Evolutionary conservation across 2,329 filamentous ascomycete genomes (phyloP).

Genomic region (Zarea fungicola): DNA sequence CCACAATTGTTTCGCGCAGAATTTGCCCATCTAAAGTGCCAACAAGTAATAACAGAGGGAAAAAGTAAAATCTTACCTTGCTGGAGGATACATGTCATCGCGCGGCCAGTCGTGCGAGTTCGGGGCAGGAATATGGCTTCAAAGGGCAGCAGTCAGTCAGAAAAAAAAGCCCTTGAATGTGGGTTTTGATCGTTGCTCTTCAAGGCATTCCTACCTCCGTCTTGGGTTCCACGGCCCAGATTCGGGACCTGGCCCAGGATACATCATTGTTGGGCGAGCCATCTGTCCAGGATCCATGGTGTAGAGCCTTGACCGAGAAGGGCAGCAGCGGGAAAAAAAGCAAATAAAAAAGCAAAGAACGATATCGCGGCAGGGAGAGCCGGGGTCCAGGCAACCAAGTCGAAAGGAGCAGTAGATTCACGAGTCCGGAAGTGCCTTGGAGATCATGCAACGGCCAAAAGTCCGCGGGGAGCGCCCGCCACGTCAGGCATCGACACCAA

Average conservation of each 20-base stretch:
- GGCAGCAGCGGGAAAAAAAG: conserved; percentile 1
- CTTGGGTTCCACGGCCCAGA: conserved; percentile 14
- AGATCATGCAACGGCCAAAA: conserved; percentile 5
- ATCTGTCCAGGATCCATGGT: conserved; percentile 12
- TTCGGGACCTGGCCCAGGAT: conserved; percentile 9
- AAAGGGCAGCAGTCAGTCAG: neutral
- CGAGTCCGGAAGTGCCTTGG: neutral
- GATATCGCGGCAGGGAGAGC: neutral
- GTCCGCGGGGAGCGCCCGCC: conserved; percentile 11
- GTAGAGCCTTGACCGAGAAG: neutral
- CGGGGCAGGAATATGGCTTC: conserved; percentile 4
- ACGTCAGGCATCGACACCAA: conserved; percentile 7
- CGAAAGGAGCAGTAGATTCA: conserved; percentile 2
- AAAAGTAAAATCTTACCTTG: conserved; percentile 8
- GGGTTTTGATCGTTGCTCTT: neutral
- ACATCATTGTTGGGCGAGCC: conserved; percentile 12
- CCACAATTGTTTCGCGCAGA: neutral
- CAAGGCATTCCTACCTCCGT: conserved; percentile 11
- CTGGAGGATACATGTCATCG: conserved; percentile 12
- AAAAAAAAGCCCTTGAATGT: neutral
- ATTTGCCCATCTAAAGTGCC: neutral
- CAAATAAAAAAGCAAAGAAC: conserved; percentile 2
- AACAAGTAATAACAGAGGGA: too few species aligned
- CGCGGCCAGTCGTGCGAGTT: conserved; percentile 10
- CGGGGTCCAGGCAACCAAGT: neutral